phyloP scores from a whole-genome alignment of 805 yeast genomes.

The Lipomyces lipofer region DNA sequence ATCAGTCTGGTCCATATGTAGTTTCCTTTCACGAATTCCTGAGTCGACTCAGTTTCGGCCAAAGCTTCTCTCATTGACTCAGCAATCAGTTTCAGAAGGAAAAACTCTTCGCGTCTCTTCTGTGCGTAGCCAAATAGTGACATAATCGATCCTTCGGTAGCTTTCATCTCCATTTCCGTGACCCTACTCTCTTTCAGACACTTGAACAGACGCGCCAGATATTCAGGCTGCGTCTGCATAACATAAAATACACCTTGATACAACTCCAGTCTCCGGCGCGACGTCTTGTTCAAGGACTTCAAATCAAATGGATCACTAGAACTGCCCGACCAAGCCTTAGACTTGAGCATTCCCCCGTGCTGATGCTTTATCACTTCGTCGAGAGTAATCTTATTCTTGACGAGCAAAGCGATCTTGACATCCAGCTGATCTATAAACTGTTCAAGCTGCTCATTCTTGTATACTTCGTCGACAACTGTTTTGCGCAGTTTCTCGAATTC shows the following conservation, averaged over 20 bases:
- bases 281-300: slow-evolving; percentile 42
- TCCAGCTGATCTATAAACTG: slow-evolving; percentile 73
- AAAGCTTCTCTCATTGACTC: slow-evolving; percentile 37
- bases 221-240: slow-evolving; percentile 78
- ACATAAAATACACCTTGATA: slow-evolving; percentile 80
- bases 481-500: slow-evolving; percentile 67
- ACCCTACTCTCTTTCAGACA: slow-evolving; percentile 34
- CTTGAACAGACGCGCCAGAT: slow-evolving; percentile 59
- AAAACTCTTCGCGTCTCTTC: slow-evolving; percentile 68
- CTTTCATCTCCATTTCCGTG: slow-evolving; percentile 40
- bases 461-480: slow-evolving; percentile 66
- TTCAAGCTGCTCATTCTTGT: slow-evolving; percentile 69
- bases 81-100: slow-evolving; percentile 59
- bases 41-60: slow-evolving; percentile 16
- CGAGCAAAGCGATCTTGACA: slow-evolving; percentile 72
- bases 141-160: slow-evolving; percentile 38
- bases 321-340: slow-evolving; percentile 28
- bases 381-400: slow-evolving; percentile 73
- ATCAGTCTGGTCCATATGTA: slow-evolving; percentile 49
- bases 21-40: slow-evolving; percentile 34
- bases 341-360: slow-evolving; percentile 38
- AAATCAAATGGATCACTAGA: slow-evolving; percentile 41
- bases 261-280: slow-evolving; percentile 54
- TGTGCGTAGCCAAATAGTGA: slow-evolving; percentile 41
- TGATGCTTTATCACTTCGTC: slow-evolving; percentile 61